Base-by-base conservation (phyloP, 2,329 filamentous ascomycete genomes). In the Onygenales sp. region DNA sequence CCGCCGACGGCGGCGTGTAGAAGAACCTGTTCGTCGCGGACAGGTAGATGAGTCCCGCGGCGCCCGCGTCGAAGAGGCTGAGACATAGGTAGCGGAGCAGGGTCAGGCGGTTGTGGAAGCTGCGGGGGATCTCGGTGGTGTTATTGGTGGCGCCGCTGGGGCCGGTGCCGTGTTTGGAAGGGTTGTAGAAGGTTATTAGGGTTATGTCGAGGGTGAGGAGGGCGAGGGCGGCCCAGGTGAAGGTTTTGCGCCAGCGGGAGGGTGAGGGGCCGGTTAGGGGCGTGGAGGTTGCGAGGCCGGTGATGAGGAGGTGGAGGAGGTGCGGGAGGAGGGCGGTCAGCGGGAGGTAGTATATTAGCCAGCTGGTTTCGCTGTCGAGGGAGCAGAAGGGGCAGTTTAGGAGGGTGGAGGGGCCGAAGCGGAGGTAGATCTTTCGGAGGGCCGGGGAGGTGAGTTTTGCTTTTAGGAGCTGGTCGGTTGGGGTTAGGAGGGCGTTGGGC, bases 11-110 rank as follows among this genome's bases (percentile, higher is more conserved):
- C 11, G 83, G 80, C 46, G 76, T 73, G 21, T 82, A 79, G 59
- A 94, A 88, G 55, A 87, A 85, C 17, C 90, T 83, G 64, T 91
- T 86, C 4, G 93, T 96, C 13, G 83, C 81, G 2, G 86, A 84
- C 3, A 93, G 75, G 72, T 85, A 96, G 39, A 96, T 74, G 3
- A 86, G 68, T 51, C 74, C 77, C 0, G 82, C 87, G 0, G 93
- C 69, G 0, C 76, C 53, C 0, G 69, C 76, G 64, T 97, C 85
- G 21, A 89, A 75, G 0, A 75, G 59, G 0, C 83, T 84, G 2
- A 96, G 80, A 1, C 71, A 73, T 11, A 88, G 61, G 33, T 79
- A 78, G 2, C 93, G 84, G 51, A 79, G 74, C 1, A 81, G 71
- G 2, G 83, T 80, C 58, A 85, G 63, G 6, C 55, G 58, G 55